phyloP scores from a whole-genome alignment of 73 alveolate genomes.

The Paramecium biaurelia region DNA sequence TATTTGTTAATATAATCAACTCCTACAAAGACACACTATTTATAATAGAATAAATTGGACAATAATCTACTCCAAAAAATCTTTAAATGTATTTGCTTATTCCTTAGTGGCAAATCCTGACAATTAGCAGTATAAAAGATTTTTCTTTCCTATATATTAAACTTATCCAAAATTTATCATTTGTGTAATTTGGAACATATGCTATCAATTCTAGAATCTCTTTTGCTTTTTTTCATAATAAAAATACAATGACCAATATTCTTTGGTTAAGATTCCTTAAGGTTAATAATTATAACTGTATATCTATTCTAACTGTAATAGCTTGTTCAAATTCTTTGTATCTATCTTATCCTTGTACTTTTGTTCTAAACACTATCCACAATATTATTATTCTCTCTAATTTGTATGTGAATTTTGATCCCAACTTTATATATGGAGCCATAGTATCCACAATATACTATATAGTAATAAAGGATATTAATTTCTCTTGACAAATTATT shows the following conservation, averaged over 20 bases:
- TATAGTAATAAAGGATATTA: conserved; percentile 56
- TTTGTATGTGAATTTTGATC: not conserved
- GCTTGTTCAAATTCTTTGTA: conserved; percentile 44
- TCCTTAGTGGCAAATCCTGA: conserved; percentile 26
- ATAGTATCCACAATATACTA: conserved; percentile 58
- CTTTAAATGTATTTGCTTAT: not conserved
- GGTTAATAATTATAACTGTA: not conserved
- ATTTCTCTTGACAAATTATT: conserved; percentile 22
- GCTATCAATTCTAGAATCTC: not conserved
- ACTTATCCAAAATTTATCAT: conserved; percentile 21
- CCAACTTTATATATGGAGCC: conserved; percentile 55
- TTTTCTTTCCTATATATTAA: conserved; percentile 18
- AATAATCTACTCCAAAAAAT: conserved; percentile 54
- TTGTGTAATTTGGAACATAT: conserved; percentile 50
- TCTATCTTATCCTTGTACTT: not conserved
- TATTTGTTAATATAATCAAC: conserved; percentile 18
- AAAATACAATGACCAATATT: not conserved
- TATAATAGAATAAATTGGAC: conserved; percentile 55
- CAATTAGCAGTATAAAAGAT: not conserved
- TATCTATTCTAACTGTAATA: not conserved
- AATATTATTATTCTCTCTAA: not conserved
- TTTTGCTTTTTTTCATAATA: conserved; percentile 34
- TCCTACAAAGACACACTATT: conserved; percentile 61
- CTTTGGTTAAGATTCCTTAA: not conserved
- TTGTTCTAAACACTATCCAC: not conserved